phyloP scores from a whole-genome alignment of 148 eudicot genomes.

The Vaccinium vitisidaea region DNA sequence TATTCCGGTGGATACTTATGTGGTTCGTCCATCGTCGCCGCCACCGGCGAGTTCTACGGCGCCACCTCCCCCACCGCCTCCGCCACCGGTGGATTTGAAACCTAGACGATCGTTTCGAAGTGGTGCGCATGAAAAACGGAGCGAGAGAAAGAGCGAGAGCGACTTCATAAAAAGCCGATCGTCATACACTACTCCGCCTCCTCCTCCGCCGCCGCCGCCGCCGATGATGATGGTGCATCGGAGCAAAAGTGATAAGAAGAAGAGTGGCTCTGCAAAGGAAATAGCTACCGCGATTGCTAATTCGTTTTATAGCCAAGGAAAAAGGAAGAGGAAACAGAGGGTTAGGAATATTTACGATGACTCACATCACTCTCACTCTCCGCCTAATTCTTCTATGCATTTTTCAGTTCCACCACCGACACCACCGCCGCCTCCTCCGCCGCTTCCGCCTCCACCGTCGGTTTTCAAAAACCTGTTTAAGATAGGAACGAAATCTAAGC shows the following conservation, averaged over 20 bases:
- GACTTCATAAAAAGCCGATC: slow-evolving; percentile 9
- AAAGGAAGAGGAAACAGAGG: slow-evolving; percentile 38
- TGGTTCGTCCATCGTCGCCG: slow-evolving; percentile 19
- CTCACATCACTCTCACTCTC: slow-evolving; percentile 20
- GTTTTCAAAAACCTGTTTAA: slow-evolving; percentile 44
- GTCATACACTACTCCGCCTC: slow-evolving; percentile 15
- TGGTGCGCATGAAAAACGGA: slow-evolving; percentile 23
- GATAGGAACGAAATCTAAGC: slow-evolving; percentile 48
- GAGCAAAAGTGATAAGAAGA: slow-evolving; percentile 29
- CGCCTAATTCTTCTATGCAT: slow-evolving; percentile 1
- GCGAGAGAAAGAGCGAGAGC: neutral
- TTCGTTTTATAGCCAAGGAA: slow-evolving; percentile 43
- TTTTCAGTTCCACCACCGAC: slow-evolving; percentile 23
- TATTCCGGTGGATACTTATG: slow-evolving; percentile 54
- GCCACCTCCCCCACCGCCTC: slow-evolving; percentile 32
- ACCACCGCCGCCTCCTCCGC: slow-evolving; percentile 26
- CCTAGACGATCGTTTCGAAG: slow-evolving; percentile 27
- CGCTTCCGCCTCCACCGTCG: slow-evolving; percentile 37
- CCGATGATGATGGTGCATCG: neutral
- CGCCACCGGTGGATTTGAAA: slow-evolving; percentile 20
- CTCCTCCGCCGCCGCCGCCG: slow-evolving; percentile 30
- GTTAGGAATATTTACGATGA: slow-evolving; percentile 27
- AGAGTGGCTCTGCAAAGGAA: slow-evolving; percentile 53
- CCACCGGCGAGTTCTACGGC: neutral
- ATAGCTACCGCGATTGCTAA: slow-evolving; percentile 48